Evolutionary conservation across 768 basidiomycete genomes (phyloP), one percentile per base, ranked within the genome.

Genomic region (Antrodiella citrinella): DNA sequence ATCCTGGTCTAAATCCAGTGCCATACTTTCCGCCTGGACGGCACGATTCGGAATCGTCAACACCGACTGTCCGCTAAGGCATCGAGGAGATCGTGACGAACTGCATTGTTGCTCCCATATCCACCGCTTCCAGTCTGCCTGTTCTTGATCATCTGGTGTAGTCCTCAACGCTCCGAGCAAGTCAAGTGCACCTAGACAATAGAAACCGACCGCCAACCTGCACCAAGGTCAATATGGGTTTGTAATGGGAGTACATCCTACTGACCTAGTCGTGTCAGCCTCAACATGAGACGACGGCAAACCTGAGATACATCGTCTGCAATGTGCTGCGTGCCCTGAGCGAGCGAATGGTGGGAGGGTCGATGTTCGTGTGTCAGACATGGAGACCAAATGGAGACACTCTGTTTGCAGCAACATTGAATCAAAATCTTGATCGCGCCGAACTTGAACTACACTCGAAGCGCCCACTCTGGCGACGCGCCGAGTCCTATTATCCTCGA

Each of bases 131-230:
- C 87, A 95, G 0, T 63, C 63, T 39, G 76, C 65, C n/a, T 77
- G 76, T 55, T 92, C 82, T 13, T 62, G 57, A 4, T 71, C 62
- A 7, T 62, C 73, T 1, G 73, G 74, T 55, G 77, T 77, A 3
- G 56, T 55, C 4, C 73, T 61, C 1, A 85, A 54, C 0, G 69
- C 62, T 2, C 75, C 81, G 9, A 92, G 73, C 24, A 98, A 67
- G 59, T 97, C 94, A 26, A 99, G 69, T 0, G 80, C 75, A 0
- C 91, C 86, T 18, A 98, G 69, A 57, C 87, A 91, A 64, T 98
- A 99, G 70, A 92, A 97, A 15, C 75, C 82, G 45, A 96, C 62
- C 3, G 89, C 90, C 60, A 95, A 71, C 60, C 94, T n/a, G n/a
- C n/a, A n/a, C n/a, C n/a, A n/a, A n/a, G n/a, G n/a, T n/a, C n/a